Conservation (phyloP, 176 grass and related monocot species). For the Carex myosuroides region DNA sequence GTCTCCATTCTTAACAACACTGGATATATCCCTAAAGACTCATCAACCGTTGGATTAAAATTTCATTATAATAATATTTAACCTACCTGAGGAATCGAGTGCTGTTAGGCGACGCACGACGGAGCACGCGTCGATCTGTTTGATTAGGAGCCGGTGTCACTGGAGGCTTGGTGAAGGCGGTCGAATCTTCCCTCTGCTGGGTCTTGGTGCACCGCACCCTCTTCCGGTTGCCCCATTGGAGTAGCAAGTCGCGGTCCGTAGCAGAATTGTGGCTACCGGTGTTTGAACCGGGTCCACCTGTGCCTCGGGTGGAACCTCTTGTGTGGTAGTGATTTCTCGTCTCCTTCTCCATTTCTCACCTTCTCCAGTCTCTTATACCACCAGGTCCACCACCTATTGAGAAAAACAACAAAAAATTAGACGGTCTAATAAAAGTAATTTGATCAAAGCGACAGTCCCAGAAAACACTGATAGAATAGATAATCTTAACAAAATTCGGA, state of each 20-base stretch:
- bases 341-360: constrained; percentile 52
- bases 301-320: constrained; percentile 45
- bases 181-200: constrained; percentile 55
- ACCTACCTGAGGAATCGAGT: constrained; percentile 48
- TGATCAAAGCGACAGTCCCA: neutral
- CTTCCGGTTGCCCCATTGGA: constrained; percentile 91
- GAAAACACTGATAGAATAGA: neutral
- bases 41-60: neutral
- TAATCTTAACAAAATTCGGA: neutral
- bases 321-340: constrained; percentile 80
- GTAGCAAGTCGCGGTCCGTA: constrained; percentile 52
- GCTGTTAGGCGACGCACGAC: constrained; percentile 26
- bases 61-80: neutral
- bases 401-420: neutral
- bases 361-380: neutral
- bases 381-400: neutral
- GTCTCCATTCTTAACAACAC: constrained; percentile 2
- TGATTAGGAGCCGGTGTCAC: constrained; percentile 21
- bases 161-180: constrained; percentile 44
- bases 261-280: constrained; percentile 9
- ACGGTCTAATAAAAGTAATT: neutral
- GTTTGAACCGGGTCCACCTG: constrained; percentile 21
- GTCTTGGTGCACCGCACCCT: constrained; percentile 76
- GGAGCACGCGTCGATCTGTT: constrained; percentile 24
- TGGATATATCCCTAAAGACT: neutral